Base-by-base conservation (phyloP, 1,284 basidiomycete genomes). In the Meira miltonrushii region DNA sequence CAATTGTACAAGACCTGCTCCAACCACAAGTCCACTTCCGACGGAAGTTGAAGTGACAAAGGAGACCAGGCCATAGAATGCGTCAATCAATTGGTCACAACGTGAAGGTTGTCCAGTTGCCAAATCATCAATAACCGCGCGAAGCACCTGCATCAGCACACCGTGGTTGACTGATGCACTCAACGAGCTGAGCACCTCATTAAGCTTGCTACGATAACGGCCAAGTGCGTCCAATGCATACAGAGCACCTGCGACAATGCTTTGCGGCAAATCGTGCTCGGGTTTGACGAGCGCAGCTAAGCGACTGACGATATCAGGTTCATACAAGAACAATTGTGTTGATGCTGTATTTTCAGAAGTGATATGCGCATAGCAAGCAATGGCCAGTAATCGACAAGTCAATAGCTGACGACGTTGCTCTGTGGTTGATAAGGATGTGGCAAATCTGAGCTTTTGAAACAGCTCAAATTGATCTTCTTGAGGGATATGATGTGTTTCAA, bases 111-210 rank as follows among this genome's bases (percentile, higher is more conserved):
- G 28, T 28, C 56, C 57, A 10, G 56, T 60, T 19, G 58, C 52
- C n/a, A 72, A 59, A 25, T 67, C 64, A 19, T 67, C 56, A 58
- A 68, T 65, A 55, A 71, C 64, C 19, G 53, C 50, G 21, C 68
- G 69, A 41, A 77, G 57, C 21, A 66, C 61, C 40, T 68, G 70
- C 39, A 75, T 61, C 51, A 77, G 65, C 50, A 92, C 88, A 13
- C 95, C 95, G 75, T 98, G 95, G 72, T 92, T 96, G 62, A 97
- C 91, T 54, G 92, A 92, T 17, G 92, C 93, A 74, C 95, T 95
- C 52, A 97, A 85, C 0, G 93, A 87, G 13, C 88, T 87, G 46
- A 97, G 81, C 33, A 96, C 91, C 73, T 97, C 94, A 65, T 86
- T 85, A 40, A 90, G 84, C 75, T 88, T 90, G 64, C 81, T 82